Percentiles rank a stretch among this genome's conserved stretches.
Evolutionary conservation across 2,329 filamentous ascomycete species (phyloP).

Genomic region (Aspergillus sclerotialis): DNA sequence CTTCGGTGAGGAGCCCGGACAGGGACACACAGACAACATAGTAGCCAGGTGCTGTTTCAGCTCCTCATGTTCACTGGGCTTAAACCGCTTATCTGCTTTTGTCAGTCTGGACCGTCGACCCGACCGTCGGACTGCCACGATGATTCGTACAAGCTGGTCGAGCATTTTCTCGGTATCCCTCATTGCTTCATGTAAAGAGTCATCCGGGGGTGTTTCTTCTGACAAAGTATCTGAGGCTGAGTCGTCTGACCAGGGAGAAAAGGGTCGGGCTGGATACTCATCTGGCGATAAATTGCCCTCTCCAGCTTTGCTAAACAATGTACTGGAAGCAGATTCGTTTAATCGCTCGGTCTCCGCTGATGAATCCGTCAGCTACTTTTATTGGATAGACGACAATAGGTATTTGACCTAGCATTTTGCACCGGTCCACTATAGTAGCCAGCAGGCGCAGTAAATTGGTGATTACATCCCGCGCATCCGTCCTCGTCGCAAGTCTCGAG

Average conservation of each 20-base stretch:
- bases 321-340: too few species aligned
- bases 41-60: neutral
- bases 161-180: conserved; percentile 4
- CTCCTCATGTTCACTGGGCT: neutral
- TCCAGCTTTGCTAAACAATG: conserved; percentile 1
- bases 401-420: neutral
- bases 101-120: conserved; percentile 2
- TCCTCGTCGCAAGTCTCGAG: conserved; percentile 1
- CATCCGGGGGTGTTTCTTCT: neutral
- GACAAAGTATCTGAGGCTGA: neutral
- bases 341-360: neutral
- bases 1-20: neutral
- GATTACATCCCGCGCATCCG: conserved; percentile 2
- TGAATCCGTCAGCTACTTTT: neutral
- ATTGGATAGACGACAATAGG: accelerated
- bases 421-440: neutral
- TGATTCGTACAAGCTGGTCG: conserved; percentile 6
- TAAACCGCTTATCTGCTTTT: conserved; percentile 5
- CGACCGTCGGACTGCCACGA: conserved; percentile 5
- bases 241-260: neutral
- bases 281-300: neutral
- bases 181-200: conserved; percentile 2
- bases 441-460: conserved; percentile 1
- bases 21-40: neutral
- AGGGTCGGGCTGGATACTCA: neutral